Conservation (phyloP, 1,139 yeast species). For the Nadsonia commutata region DNA sequence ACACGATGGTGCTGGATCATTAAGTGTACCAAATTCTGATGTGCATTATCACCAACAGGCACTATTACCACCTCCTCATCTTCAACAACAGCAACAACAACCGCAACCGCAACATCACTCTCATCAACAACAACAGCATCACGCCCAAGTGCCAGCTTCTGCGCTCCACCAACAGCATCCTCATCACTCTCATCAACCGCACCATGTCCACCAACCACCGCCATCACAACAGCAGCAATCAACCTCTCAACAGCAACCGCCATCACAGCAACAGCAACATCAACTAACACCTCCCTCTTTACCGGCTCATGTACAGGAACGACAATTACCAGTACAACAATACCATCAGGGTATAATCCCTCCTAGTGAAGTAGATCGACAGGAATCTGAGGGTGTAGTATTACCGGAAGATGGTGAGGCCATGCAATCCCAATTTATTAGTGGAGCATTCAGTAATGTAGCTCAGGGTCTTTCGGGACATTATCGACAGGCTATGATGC, state of each 20-base stretch:
- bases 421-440: slow-evolving; percentile 4
- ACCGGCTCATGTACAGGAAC: too few relatives aligned
- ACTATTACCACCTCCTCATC: not conserved
- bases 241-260: not conserved
- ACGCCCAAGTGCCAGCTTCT: too few relatives aligned
- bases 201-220: not conserved
- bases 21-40: too few relatives aligned
- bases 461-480: slow-evolving; percentile 83
- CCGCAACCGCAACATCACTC: not conserved
- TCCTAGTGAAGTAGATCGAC: too few relatives aligned
- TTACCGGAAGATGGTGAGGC: not conserved
- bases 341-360: too few relatives aligned
- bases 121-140: not conserved
- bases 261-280: not conserved
- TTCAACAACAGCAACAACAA: not conserved
- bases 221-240: not conserved
- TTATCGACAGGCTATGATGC: slow-evolving; percentile 79
- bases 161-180: not conserved
- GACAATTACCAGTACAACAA: too few relatives aligned
- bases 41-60: not conserved
- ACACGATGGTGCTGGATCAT: too few relatives aligned
- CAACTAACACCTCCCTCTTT: not conserved
- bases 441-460: slow-evolving; percentile 54
- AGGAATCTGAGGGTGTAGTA: too few relatives aligned
- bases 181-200: not conserved